Evolutionary conservation across 106 monocot genomes (phyloP).

Genomic region (Xerophyta viscosa): DNA sequence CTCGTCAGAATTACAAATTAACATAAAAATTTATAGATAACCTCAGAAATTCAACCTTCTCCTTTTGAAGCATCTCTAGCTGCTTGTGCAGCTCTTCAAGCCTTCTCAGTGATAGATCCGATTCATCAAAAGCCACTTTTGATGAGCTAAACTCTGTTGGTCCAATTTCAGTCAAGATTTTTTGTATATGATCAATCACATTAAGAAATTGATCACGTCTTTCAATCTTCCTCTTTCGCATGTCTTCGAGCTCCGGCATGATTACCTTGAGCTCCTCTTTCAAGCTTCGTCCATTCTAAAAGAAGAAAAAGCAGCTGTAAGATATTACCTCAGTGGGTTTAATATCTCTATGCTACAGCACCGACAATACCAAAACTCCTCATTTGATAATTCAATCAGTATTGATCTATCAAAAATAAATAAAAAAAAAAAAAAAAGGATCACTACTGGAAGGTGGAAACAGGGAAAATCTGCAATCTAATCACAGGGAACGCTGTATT

Average conservation of each 20-base stretch:
- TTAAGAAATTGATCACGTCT: constrained; percentile 44
- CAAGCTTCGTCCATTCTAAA: constrained; percentile 34
- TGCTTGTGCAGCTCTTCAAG: constrained; percentile 45
- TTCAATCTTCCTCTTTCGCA: constrained; percentile 41
- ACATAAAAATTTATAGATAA: constrained; percentile 3
- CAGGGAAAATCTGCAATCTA: not conserved
- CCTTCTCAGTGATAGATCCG: constrained; percentile 45
- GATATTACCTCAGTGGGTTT: not conserved
- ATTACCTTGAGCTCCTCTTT: constrained; percentile 59
- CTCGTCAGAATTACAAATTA: constrained; percentile 1
- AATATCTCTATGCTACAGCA: too few relatives aligned
- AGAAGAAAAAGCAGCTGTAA: not conserved
- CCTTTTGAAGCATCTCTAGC: constrained; percentile 46
- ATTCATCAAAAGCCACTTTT: constrained; percentile 32
- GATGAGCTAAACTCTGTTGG: constrained; percentile 8
- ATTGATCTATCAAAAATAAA: not conserved
- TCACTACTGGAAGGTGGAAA: too few relatives aligned
- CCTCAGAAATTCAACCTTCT: constrained; percentile 69
- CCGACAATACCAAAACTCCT: too few relatives aligned
- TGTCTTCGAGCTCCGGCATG: constrained; percentile 53
- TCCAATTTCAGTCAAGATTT: constrained; percentile 36
- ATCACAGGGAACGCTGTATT: too few relatives aligned
- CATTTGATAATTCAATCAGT: too few relatives aligned
- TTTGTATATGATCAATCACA: constrained; percentile 37
- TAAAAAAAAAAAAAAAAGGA: not conserved